Base-by-base conservation (phyloP, 805 yeast genomes). In the Candida gorgasii region DNA sequence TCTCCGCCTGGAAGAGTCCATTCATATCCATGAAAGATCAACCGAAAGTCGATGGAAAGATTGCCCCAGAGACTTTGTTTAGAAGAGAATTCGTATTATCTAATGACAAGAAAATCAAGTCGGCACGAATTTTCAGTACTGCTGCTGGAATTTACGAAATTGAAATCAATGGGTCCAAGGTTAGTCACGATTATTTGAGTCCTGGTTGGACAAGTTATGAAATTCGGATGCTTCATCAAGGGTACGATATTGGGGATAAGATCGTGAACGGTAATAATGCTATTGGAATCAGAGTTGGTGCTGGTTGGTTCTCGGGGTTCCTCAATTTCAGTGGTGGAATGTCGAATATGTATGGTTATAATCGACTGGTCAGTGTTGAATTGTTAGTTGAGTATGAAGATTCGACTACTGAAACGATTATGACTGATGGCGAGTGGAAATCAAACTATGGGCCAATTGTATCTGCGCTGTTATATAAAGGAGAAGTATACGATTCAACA, bases 271-370 rank as follows among this genome's bases (percentile, higher is more conserved):
- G n/a, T n/a, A n/a, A n/a, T n/a, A n/a, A n/a, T n/a, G 30, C 15
- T 9, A 31, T 31, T 31, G 59, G 11, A 51, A 55, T 14, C 56
- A 52, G 34, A 11, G 34, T 31, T 8, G 34, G 8, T 9, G 48
- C 57, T 11, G 61, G 61, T 11, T 57, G 61, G 60, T 57, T 39
- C 37, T 44, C 52, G 15, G 60, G 60, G 4, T 32, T 40, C 17
- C 41, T 57, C 19, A 60, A 59, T 8, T 57, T 54, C 40, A 51
- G 15, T 14, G 34, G 48, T 15, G 61, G 60, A 11, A 59, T 57
- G 3, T 40, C 41, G 11, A 40, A 52, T 42, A 49, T 54, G 15
- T 57, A 54, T 35, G 61, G 61, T 6, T 39, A 43, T 15, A 36
- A 11, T 8, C 36, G 51, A 13, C 51, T 52, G 15, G 39, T 54